Evolutionary conservation across 2,329 filamentous ascomycete genomes (phyloP).

Genomic region (Fusarium sp.): DNA sequence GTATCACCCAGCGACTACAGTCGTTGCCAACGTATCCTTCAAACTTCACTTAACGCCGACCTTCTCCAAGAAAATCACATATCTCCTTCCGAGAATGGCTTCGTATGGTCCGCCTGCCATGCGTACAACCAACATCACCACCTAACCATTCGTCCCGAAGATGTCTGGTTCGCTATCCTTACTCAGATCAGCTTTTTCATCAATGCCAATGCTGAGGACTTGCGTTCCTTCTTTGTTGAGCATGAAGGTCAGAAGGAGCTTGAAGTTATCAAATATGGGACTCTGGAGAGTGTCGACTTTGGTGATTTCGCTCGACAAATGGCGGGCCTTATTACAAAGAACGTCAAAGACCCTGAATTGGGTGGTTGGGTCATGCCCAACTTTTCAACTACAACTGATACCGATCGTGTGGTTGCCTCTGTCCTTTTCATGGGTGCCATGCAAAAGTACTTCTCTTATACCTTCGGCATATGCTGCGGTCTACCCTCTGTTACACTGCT

Average conservation of each 20-base stretch:
- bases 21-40: neutral
- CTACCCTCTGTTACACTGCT: slow-evolving; percentile 64
- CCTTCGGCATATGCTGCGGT: slow-evolving; percentile 54
- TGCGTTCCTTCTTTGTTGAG: neutral
- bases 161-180: slow-evolving; percentile 64
- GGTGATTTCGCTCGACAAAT: neutral
- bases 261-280: neutral
- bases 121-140: slow-evolving; percentile 59
- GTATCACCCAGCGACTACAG: neutral
- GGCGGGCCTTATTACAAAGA: neutral
- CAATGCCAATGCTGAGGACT: slow-evolving; percentile 55
- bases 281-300: neutral
- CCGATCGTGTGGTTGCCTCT: slow-evolving; percentile 56
- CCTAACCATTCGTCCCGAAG: slow-evolving; percentile 61
- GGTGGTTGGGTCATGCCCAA: slow-evolving; percentile 55
- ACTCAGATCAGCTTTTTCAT: slow-evolving; percentile 60
- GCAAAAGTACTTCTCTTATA: slow-evolving; percentile 58
- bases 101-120: slow-evolving; percentile 52
- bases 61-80: neutral
- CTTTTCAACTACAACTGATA: slow-evolving; percentile 61
- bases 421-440: slow-evolving; percentile 64
- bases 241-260: slow-evolving; percentile 12
- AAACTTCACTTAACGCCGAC: neutral
- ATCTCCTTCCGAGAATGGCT: slow-evolving; percentile 40
- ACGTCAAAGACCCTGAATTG: neutral